Base-by-base conservation (phyloP, 2,329 filamentous ascomycete genomes). In the Aspergillus ibericus region DNA sequence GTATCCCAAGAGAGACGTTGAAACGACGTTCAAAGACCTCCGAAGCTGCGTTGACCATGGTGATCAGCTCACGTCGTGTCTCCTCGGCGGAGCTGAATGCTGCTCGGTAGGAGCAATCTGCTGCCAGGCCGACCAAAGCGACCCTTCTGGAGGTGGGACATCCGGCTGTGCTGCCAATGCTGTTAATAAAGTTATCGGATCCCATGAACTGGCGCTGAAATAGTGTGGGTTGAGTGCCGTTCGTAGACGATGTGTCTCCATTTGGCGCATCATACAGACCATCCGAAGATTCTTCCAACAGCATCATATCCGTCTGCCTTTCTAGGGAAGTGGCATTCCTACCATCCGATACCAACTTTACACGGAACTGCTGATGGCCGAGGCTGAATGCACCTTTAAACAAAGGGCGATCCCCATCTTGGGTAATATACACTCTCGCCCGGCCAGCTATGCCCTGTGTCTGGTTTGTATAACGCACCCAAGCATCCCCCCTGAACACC, bases 1-100 rank as follows among this genome's bases (percentile, higher is more conserved):
- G 85, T 56, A 98, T 85, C 36, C 90, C 92, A 18, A 98, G 84
- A 0, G 92, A 92, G 70, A 98, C 93, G 76, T 96, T 96, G 79
- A 97, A 97, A 7, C 88, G 90, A 68, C 81, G 85, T 73, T 98
- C 93, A 70, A 93, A 97, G 4, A 96, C 78, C 56, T 88, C 84
- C 0, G 93, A 96, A 0, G 93, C 93, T 27, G 86, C 80, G 76
- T 95, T 96, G 74, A 98, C 88, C 74, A 91, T 83, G 50, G 79
- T 80, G 64, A 64, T 38, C 0, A 69, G 44, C 27, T 59, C 58
- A 6, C 58, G 58, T 83, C 79, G 59, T 25, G 64, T 53, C 1
- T 60, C 59, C 12, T 85, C 80, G 27, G 82, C 83, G 20, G 81
- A 84, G 62, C 86, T 83, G 72, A 96, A 95, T 6, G 82, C 80